A percentile compares a stretch with the other conserved stretches of the same genome.
These are phyloP conservation scores for Plasmopara halstedii DNA, from an alignment of 352 stramenopile genomes.

Conservation along the genomic window DNA sequence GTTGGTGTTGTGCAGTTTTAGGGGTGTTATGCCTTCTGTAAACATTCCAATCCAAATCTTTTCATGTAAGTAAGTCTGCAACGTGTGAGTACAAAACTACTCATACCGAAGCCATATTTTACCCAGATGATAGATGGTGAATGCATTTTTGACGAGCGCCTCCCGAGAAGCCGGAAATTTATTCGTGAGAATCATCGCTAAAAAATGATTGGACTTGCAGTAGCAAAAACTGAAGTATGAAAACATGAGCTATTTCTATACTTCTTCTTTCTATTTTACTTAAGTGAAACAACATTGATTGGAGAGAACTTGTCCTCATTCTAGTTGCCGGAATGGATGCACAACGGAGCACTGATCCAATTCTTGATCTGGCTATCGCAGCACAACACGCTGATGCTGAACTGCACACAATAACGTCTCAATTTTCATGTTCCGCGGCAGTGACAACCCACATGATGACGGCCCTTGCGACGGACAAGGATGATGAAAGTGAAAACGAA, in stretches of 20 bases:
- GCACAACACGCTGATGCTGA: slow-evolving; percentile 48
- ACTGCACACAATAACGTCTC: slow-evolving; percentile 33
- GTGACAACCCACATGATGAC: slow-evolving; percentile 5
- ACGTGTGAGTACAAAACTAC: not conserved
- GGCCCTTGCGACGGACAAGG: slow-evolving; percentile 1
- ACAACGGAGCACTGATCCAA: slow-evolving; percentile 1
- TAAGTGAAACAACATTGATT: too few species aligned
- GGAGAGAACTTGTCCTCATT: too few species aligned
- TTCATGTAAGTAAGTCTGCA: not conserved
- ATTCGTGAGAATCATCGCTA: too few species aligned
- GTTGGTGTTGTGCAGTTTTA: slow-evolving; percentile 76
- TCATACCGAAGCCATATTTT: slow-evolving; percentile 76
- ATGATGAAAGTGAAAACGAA: slow-evolving; percentile 22
- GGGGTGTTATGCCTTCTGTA: slow-evolving; percentile 38
- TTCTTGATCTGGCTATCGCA: slow-evolving; percentile 44
- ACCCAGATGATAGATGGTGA: slow-evolving; percentile 55
- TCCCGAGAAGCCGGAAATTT: not conserved
- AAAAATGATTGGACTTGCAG: too few species aligned
- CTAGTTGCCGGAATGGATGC: slow-evolving; percentile 4
- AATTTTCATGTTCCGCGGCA: slow-evolving; percentile 28
- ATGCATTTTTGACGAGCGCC: slow-evolving; percentile 5
- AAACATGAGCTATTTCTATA: too few species aligned
- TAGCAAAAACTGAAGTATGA: too few species aligned
- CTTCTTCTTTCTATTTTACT: too few species aligned
- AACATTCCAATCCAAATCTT: not conserved